phyloP scores from a whole-genome alignment of 257 asterid species.

The Linderniella brevidens region DNA sequence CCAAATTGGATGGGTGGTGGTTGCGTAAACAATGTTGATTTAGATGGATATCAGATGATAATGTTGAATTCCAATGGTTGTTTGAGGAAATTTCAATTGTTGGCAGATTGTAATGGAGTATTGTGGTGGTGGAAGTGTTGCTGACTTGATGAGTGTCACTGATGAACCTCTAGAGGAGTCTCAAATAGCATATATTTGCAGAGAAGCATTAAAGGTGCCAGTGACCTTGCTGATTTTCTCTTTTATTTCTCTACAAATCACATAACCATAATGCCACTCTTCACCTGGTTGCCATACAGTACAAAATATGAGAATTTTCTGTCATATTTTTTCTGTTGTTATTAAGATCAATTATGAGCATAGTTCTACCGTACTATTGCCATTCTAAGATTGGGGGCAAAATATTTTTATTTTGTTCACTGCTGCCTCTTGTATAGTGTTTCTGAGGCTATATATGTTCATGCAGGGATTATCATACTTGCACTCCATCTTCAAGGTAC shows the following conservation, averaged over 20 bases:
- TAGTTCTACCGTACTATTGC: too few relatives aligned
- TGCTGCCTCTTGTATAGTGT: slow-evolving; percentile 8
- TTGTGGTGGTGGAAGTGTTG: slow-evolving; percentile 99
- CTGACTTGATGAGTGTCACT: slow-evolving; percentile 85
- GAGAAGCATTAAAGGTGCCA: slow-evolving; percentile 86
- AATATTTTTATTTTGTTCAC: neutral
- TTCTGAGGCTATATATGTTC: slow-evolving; percentile 15
- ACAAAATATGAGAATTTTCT: too few relatives aligned
- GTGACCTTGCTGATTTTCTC: neutral
- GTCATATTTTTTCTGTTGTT: too few relatives aligned
- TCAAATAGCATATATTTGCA: slow-evolving; percentile 84
- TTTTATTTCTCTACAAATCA: neutral
- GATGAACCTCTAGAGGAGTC: slow-evolving; percentile 84
- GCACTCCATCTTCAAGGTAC: slow-evolving; percentile 98
- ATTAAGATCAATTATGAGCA: too few relatives aligned
- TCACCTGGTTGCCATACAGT: too few relatives aligned
- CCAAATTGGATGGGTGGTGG: slow-evolving; percentile 6
- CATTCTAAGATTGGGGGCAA: too few relatives aligned
- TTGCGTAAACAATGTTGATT: slow-evolving; percentile 6
- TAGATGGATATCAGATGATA: slow-evolving; percentile 8
- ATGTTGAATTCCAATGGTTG: neutral
- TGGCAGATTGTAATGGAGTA: slow-evolving; percentile 98
- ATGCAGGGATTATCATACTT: slow-evolving; percentile 83
- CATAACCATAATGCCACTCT: too few relatives aligned
- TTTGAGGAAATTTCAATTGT: slow-evolving; percentile 12